Evolutionary conservation across 129 eudicot genomes (phyloP).

Genomic region (Saussurea involucrata): DNA sequence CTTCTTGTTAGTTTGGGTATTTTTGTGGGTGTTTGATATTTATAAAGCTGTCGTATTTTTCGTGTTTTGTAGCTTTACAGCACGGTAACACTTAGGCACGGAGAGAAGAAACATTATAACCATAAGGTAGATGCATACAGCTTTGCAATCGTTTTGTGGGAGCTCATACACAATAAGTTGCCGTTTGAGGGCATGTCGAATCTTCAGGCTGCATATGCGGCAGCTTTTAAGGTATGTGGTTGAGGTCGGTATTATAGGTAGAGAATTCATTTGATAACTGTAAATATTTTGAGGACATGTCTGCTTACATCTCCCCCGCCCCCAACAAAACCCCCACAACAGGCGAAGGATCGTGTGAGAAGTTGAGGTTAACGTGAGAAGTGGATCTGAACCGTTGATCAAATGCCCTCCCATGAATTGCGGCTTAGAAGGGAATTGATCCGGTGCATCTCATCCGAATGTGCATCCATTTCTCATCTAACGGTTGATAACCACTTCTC

Average conservation of each 20-base stretch:
- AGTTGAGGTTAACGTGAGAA: too few relatives aligned
- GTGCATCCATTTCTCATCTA: too few relatives aligned
- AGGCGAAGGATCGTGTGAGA: too few relatives aligned
- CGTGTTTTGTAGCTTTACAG: slow-evolving; percentile 62
- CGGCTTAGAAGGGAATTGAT: too few relatives aligned
- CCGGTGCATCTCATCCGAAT: too few relatives aligned
- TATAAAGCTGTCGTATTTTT: not conserved
- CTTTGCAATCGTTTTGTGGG: slow-evolving; percentile 90
- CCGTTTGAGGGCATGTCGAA: slow-evolving; percentile 80
- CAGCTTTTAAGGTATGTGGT: slow-evolving; percentile 73
- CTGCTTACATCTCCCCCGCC: not conserved
- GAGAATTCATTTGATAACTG: not conserved
- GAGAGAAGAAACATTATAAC: slow-evolving; percentile 83
- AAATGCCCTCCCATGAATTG: too few relatives aligned
- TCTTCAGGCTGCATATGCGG: slow-evolving; percentile 84
- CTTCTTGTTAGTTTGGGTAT: not conserved
- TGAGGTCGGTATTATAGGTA: not conserved
- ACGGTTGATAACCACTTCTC: too few relatives aligned
- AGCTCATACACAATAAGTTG: slow-evolving; percentile 73
- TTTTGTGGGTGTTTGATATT: not conserved
- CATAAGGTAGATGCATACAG: slow-evolving; percentile 89
- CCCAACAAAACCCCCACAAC: too few relatives aligned
- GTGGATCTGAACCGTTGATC: too few relatives aligned
- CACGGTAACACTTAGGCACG: slow-evolving; percentile 80
- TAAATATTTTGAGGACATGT: not conserved